Percentiles rank a stretch among this genome's conserved stretches.
phyloP scores from a whole-genome alignment of 164 flowering plant genomes.

The Amborella trichopoda region DNA sequence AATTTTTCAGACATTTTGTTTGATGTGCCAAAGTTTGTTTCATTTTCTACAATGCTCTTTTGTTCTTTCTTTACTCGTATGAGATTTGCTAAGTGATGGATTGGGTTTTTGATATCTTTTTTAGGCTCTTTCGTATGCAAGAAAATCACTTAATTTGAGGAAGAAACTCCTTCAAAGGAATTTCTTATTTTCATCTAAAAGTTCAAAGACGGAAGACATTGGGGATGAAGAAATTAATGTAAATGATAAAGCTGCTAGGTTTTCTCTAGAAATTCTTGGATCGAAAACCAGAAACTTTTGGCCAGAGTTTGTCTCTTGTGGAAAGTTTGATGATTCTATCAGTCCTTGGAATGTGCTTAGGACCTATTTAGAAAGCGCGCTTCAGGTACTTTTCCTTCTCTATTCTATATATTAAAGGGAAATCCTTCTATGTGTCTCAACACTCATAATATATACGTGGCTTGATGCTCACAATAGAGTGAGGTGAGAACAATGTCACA shows the following conservation, averaged over 20 bases:
- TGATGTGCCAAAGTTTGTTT: no score
- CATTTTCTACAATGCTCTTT: no score
- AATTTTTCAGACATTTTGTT: no score
- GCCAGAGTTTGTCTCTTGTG: constrained; percentile 19
- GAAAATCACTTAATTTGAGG: constrained; percentile 61
- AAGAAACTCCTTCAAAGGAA: constrained; percentile 48
- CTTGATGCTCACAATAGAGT: no score
- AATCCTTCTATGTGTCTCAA: no score
- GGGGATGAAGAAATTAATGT: constrained; percentile 16
- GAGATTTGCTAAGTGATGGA: no score
- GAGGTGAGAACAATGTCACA: no score
- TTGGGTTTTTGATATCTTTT: no score
- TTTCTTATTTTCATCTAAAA: constrained; percentile 35
- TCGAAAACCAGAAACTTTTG: constrained; percentile 36
- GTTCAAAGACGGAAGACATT: no score
- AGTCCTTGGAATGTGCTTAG: constrained; percentile 87
- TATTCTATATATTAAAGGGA: background rate
- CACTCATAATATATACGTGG: no score
- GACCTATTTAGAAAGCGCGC: constrained; percentile 75
- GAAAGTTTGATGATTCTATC: constrained; percentile 23
- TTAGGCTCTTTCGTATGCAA: constrained; percentile 79
- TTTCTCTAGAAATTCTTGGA: constrained; percentile 24
- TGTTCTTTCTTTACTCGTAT: no score
- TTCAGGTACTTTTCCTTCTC: constrained; percentile 50
- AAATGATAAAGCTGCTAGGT: constrained; percentile 13